Evolutionary conservation across 148 eudicot genomes (phyloP).

Genomic region (Rhododendron mucronatum): DNA sequence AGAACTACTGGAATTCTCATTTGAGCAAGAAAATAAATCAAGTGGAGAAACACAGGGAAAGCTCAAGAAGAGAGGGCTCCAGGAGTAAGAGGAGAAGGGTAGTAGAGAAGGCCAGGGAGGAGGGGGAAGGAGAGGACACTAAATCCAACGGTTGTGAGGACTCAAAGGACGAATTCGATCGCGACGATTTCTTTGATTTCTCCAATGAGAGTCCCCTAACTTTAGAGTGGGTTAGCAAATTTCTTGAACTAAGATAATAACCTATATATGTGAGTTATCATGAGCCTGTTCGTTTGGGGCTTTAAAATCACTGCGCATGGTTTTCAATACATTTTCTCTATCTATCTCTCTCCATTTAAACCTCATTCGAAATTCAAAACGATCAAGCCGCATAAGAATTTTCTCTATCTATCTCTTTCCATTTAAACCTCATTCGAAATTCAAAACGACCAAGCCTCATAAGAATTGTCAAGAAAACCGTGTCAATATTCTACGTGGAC

Average conservation of each 20-base stretch:
- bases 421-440: too few relatives aligned
- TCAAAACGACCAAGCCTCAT: too few relatives aligned
- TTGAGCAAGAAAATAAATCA: conserved; percentile 58
- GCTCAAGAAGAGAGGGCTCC: conserved; percentile 15
- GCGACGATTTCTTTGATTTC: conserved; percentile 56
- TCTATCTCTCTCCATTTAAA: too few relatives aligned
- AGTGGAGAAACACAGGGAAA: conserved; percentile 12
- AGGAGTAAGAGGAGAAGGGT: conserved; percentile 7
- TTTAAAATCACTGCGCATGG: too few relatives aligned
- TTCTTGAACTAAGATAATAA: conserved; percentile 25
- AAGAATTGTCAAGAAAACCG: not conserved
- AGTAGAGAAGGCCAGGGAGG: conserved; percentile 6
- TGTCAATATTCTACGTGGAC: not conserved
- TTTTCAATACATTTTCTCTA: too few relatives aligned
- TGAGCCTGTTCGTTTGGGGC: too few relatives aligned
- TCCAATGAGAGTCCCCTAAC: conserved; percentile 35
- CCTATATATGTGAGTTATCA: not conserved
- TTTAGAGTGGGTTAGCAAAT: conserved; percentile 46
- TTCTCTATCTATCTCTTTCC: too few relatives aligned
- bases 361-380: too few relatives aligned
- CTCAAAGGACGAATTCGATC: conserved; percentile 16
- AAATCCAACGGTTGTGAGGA: not conserved
- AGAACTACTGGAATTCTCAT: conserved; percentile 85
- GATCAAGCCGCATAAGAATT: too few relatives aligned
- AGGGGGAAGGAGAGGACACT: conserved; percentile 15